Conservation (phyloP, 2,329 filamentous ascomycete species). For the Trichoderma pleuroti region DNA sequence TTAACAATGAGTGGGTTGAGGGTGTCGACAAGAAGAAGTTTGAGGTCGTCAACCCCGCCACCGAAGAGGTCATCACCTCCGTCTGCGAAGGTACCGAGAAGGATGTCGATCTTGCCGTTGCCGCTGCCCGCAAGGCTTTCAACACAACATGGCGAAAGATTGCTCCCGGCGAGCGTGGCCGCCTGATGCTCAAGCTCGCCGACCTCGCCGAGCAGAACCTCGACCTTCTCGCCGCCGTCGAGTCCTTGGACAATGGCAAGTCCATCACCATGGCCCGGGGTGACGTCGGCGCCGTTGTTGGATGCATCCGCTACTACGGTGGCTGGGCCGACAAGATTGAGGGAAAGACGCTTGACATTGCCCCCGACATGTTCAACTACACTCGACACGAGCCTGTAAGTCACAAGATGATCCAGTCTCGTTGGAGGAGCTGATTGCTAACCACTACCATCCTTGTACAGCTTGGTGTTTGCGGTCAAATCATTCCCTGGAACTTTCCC, state of each 20-base stretch:
- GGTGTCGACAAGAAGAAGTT: slow-evolving; percentile 84
- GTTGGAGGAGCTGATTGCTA: no score
- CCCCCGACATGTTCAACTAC: slow-evolving; percentile 78
- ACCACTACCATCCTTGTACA: slow-evolving; percentile 16
- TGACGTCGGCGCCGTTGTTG: slow-evolving; percentile 65
- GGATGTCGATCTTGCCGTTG: slow-evolving; percentile 76
- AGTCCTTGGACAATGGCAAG: slow-evolving; percentile 88
- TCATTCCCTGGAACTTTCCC: slow-evolving; percentile 88
- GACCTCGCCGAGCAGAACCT: slow-evolving; percentile 75
- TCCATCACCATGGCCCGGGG: slow-evolving; percentile 71
- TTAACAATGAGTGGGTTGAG: slow-evolving; percentile 85
- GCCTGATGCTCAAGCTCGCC: slow-evolving; percentile 70
- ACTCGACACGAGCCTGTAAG: slow-evolving; percentile 68
- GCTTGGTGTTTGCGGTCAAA: slow-evolving; percentile 78
- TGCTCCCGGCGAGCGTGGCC: slow-evolving; percentile 68
- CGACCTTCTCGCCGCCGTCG: slow-evolving; percentile 74
- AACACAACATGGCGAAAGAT: slow-evolving; percentile 66
- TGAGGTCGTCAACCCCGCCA: slow-evolving; percentile 85
- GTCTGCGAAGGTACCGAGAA: slow-evolving; percentile 86
- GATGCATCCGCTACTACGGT: slow-evolving; percentile 69
- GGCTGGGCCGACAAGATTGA: slow-evolving; percentile 91
- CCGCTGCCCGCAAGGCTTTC: slow-evolving; percentile 82
- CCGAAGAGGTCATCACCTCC: slow-evolving; percentile 78
- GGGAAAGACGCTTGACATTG: slow-evolving; percentile 81
- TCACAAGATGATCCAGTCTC: no score